A percentile compares a stretch with the other conserved stretches of the same genome.
Evolutionary conservation across 2,329 filamentous ascomycete species (phyloP).

Genomic region (Diaporthe sp.): DNA sequence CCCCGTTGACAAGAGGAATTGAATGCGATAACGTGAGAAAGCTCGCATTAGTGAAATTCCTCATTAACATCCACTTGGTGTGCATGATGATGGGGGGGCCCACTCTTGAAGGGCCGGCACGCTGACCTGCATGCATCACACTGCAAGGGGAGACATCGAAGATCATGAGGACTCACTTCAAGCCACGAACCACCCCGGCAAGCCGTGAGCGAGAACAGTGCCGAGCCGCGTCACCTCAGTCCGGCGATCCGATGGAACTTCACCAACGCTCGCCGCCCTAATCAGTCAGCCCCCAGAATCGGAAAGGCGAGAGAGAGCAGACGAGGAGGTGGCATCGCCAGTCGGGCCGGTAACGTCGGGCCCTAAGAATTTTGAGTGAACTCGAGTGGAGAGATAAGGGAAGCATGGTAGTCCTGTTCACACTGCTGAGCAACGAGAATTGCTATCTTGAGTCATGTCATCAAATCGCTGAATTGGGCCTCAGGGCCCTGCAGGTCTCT

Average conservation of each 20-base stretch:
- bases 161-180: not conserved
- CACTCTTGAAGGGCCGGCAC: not conserved
- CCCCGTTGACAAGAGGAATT: not conserved
- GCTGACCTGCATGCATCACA: not conserved
- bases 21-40: not conserved
- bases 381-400: conserved; percentile 29
- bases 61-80: not conserved
- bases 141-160: not conserved
- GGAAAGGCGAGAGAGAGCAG: not conserved
- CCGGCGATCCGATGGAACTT: not conserved
- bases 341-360: conserved; percentile 3
- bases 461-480: conserved; percentile 10
- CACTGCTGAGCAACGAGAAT: conserved; percentile 30
- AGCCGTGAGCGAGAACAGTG: not conserved
- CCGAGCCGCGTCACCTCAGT: not conserved
- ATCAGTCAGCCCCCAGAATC: not conserved
- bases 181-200: not conserved
- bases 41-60: conserved; percentile 12
- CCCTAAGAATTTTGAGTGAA: conserved; percentile 6
- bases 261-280: not conserved
- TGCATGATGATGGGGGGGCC: conserved; percentile 18
- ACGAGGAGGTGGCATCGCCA: not conserved
- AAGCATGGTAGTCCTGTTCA: not conserved
- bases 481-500: not conserved
- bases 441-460: conserved; percentile 25